Conservation (phyloP, 139 green algal genomes). For the Protoeuglena noctilucae region DNA sequence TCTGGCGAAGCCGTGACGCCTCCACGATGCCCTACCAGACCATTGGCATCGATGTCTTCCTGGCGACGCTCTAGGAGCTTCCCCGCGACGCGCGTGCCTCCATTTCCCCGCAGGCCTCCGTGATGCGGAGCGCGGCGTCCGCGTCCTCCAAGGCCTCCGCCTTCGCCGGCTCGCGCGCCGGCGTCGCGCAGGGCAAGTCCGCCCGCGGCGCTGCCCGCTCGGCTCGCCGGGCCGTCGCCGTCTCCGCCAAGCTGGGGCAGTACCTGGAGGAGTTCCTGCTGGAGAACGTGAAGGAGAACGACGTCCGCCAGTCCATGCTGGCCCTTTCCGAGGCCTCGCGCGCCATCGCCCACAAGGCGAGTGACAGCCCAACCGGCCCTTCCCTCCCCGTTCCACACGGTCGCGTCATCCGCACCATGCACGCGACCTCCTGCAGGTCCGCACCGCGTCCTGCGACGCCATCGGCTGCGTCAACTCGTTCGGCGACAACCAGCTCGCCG, state of each 20-base stretch:
- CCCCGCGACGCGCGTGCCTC: no score
- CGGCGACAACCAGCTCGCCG: conserved; percentile 83
- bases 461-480: conserved; percentile 86
- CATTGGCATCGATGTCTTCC: no score
- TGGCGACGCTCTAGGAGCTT: no score
- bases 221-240: conserved; percentile 6
- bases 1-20: no score
- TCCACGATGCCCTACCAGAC: no score
- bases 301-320: conserved; percentile 69
- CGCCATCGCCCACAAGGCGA: conserved; percentile 87
- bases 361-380: background rate
- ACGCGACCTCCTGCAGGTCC: conserved; percentile 31
- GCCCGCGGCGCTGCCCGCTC: conserved; percentile 6
- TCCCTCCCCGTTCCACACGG: background rate
- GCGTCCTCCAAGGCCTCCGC: background rate
- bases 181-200: no score
- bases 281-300: conserved; percentile 56
- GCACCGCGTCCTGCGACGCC: conserved; percentile 69
- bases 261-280: conserved; percentile 82
- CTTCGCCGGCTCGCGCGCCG: background rate
- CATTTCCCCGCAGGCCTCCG: no score
- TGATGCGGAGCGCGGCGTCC: no score
- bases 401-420: background rate
- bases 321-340: conserved; percentile 72
- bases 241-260: conserved; percentile 58